Evolutionary conservation across 768 basidiomycete genomes (phyloP).

Genomic region (Boletellus sp.): DNA sequence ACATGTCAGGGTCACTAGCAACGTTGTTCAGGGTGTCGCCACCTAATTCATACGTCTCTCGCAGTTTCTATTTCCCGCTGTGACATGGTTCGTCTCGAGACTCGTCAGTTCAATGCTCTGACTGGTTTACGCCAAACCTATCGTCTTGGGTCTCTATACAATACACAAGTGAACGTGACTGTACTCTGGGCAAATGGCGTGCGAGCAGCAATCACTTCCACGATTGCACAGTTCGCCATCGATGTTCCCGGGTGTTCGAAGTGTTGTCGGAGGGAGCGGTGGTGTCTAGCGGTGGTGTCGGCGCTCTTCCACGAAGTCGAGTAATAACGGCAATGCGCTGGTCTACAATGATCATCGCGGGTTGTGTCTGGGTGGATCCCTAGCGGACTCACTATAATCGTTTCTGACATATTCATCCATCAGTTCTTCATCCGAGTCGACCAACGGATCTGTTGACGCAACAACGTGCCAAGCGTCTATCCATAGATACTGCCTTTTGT

Average conservation of each 20-base stretch:
- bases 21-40: no score
- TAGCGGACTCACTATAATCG: slow-evolving; percentile 57
- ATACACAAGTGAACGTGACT: background rate
- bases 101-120: no score
- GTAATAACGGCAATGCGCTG: slow-evolving; percentile 52
- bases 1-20: no score
- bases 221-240: slow-evolving; percentile 38
- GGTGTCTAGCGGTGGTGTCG: slow-evolving; percentile 41
- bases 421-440: slow-evolving; percentile 71
- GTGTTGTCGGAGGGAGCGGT: background rate
- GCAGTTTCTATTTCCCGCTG: no score
- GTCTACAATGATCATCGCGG: slow-evolving; percentile 29
- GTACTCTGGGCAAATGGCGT: background rate
- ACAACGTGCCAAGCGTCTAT: slow-evolving; percentile 74
- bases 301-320: slow-evolving; percentile 48
- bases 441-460: slow-evolving; percentile 58
- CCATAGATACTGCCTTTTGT: background rate
- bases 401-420: slow-evolving; percentile 57
- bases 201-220: slow-evolving; percentile 27
- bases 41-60: no score
- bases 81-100: no score
- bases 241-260: slow-evolving; percentile 29
- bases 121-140: no score
- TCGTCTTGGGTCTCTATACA: background rate
- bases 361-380: background rate